Evolutionary conservation across 148 eudicot species (phyloP), one percentile per base, ranked within the genome.

Genomic region (Silene uniflora): DNA sequence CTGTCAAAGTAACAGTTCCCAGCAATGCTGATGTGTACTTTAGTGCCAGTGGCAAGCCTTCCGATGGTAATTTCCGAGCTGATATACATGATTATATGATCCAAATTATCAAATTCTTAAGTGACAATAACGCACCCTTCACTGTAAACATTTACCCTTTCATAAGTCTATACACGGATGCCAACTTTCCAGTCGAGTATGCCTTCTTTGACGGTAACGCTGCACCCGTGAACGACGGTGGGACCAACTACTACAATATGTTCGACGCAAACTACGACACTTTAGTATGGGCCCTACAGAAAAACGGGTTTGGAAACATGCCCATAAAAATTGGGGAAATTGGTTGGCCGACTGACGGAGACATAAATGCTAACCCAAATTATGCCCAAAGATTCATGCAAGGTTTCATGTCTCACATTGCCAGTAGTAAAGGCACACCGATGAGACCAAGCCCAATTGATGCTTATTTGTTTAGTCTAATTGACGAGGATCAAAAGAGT

Each of bases 271-370:
- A 93, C 49, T 84, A 88, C 19, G 98, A 93, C 71, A 93, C 97
- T 9, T 95, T 93, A 0, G 89, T 87, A 19, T 93, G 97, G 98
- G 93, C 98, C 52, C 55, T 93, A 39, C 86, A 85, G 73, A 88
- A 79, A 77, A 91, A 91, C 2, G 98, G 98, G 23, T 93, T 87
- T 35, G 80, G 75, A 7, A 91, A 93, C 72, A 23, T 93, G 82
- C 94, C 94, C 4, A 90, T 93, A 5, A 88, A 91, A 27, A 81
- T 93, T 0, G 98, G 98, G 4, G 98, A 93, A 65, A 81, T 93
- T 1, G 98, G 98, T 0, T 93, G 98, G 98, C 98, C 98, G 1
- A 93, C 96, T 0, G 98, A 93, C 39, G 98, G 98, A 12, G 91
- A 93, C 73, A 75, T 76, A n/a, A 90, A 93, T 69, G 97, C 97